Evolutionary conservation across 2,329 filamentous ascomycete genomes (phyloP).

Genomic region (Myriosclerotinia curreyana): DNA sequence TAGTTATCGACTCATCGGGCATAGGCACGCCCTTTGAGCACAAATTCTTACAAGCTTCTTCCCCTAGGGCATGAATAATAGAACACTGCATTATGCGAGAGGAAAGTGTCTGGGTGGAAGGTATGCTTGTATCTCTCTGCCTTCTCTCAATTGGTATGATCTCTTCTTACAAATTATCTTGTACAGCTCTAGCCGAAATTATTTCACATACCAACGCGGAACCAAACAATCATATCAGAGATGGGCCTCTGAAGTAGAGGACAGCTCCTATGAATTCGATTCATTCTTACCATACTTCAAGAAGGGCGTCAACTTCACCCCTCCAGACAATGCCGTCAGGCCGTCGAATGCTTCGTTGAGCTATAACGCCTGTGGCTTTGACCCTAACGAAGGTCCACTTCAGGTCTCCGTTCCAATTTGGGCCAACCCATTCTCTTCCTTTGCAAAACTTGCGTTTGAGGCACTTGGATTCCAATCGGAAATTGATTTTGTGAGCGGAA

Average conservation of each 20-base stretch:
- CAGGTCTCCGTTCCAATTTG: conserved; percentile 6
- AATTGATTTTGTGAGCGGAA: conserved; percentile 9
- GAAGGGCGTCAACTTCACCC: conserved; percentile 35
- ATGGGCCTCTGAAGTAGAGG: conserved; percentile 45
- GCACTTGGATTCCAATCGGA: neutral
- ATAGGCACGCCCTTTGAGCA: too few species aligned
- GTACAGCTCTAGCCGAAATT: too few species aligned
- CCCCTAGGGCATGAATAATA: conserved; percentile 5
- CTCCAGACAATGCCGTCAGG: conserved; percentile 30
- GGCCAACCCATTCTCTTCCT: conserved; percentile 10
- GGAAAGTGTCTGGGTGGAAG: too few species aligned
- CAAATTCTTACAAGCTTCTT: too few species aligned
- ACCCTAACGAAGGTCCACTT: neutral
- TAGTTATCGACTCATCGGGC: too few species aligned
- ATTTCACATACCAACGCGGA: too few species aligned
- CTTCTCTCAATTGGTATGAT: too few species aligned
- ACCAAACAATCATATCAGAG: conserved; percentile 38
- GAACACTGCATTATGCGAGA: too few species aligned
- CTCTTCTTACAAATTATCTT: too few species aligned
- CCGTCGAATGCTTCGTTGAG: neutral
- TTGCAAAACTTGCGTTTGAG: neutral
- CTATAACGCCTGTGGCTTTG: neutral
- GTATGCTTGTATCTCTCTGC: too few species aligned
- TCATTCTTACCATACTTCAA: conserved; percentile 47
- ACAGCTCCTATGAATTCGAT: conserved; percentile 47